Evolutionary conservation across 495 filamentous ascomycete species (phyloP).

Genomic region (Aspergillus diversus): DNA sequence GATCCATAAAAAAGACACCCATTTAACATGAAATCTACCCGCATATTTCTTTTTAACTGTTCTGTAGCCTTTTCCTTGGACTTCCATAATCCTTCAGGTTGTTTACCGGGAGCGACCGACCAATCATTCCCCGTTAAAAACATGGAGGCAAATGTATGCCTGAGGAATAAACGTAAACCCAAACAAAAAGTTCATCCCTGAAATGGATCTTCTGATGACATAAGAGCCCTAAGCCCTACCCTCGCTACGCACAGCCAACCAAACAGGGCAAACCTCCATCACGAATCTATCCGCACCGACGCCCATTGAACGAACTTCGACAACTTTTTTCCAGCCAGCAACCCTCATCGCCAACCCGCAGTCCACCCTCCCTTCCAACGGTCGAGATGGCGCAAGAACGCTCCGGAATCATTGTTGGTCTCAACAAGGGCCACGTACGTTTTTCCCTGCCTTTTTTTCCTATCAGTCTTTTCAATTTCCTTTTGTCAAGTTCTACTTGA

Average conservation of each 20-base stretch:
- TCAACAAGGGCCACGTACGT: constrained; percentile 91
- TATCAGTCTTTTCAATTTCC: constrained; percentile 20
- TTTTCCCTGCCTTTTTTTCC: constrained; percentile 25
- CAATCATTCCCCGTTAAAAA: too few relatives aligned
- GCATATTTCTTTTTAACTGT: too few relatives aligned
- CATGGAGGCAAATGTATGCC: neutral
- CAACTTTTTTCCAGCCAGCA: constrained; percentile 40
- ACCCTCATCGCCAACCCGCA: constrained; percentile 49
- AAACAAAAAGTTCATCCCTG: constrained; percentile 5
- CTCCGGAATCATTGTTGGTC: constrained; percentile 76
- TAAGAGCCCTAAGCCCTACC: constrained; percentile 32
- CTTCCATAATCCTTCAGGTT: too few relatives aligned
- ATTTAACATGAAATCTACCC: too few relatives aligned
- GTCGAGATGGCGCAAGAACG: constrained; percentile 66
- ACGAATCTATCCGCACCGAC: constrained; percentile 42
- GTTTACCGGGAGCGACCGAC: too few relatives aligned
- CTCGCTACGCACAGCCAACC: constrained; percentile 38
- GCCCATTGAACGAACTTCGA: constrained; percentile 30
- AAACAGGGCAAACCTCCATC: constrained; percentile 38
- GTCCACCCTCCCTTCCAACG: constrained; percentile 36
- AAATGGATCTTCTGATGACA: too few relatives aligned
- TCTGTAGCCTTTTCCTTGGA: too few relatives aligned
- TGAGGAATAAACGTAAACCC: neutral
- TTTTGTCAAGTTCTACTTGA: neutral
- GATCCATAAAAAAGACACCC: too few relatives aligned